phyloP scores from a whole-genome alignment of 768 basidiomycete species.

The Epithele typhae region DNA sequence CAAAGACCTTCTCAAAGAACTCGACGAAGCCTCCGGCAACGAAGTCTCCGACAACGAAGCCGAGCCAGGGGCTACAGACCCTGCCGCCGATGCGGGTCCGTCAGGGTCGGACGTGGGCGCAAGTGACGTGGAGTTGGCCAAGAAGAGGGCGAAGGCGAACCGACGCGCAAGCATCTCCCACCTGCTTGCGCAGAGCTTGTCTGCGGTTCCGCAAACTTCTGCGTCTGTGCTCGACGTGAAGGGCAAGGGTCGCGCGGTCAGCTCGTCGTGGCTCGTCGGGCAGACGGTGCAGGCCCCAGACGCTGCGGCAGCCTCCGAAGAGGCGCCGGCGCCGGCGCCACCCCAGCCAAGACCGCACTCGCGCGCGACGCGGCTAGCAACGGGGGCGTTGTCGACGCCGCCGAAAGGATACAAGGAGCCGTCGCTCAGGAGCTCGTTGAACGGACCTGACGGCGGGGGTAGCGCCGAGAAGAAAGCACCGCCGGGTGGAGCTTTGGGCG shows the following conservation, averaged over 20 bases:
- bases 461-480: slow-evolving; percentile 21
- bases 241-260: slow-evolving; percentile 16
- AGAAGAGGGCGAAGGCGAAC: slow-evolving; percentile 33
- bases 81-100: neutral
- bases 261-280: slow-evolving; percentile 9
- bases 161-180: slow-evolving; percentile 56
- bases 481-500: slow-evolving; percentile 21
- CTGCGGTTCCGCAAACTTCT: slow-evolving; percentile 36
- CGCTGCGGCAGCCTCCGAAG: neutral
- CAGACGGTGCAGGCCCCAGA: neutral
- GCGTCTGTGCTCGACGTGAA: slow-evolving; percentile 8
- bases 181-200: slow-evolving; percentile 59
- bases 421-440: neutral
- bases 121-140: slow-evolving; percentile 4
- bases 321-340: neutral
- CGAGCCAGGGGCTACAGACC: neutral
- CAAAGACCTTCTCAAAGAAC: slow-evolving; percentile 7
- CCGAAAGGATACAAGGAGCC: slow-evolving; percentile 1
- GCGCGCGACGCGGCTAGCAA: slow-evolving; percentile 11
- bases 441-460: slow-evolving; percentile 12
- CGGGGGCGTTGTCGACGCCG: slow-evolving; percentile 11
- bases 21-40: slow-evolving; percentile 1
- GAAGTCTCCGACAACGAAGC: slow-evolving; percentile 2
- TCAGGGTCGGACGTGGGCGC: slow-evolving; percentile 6
- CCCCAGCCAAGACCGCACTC: neutral